A percentile compares a stretch with the other conserved stretches of the same genome.
Conservation (phyloP, 768 basidiomycete genomes). For the Rhizopogon vinicolor region DNA sequence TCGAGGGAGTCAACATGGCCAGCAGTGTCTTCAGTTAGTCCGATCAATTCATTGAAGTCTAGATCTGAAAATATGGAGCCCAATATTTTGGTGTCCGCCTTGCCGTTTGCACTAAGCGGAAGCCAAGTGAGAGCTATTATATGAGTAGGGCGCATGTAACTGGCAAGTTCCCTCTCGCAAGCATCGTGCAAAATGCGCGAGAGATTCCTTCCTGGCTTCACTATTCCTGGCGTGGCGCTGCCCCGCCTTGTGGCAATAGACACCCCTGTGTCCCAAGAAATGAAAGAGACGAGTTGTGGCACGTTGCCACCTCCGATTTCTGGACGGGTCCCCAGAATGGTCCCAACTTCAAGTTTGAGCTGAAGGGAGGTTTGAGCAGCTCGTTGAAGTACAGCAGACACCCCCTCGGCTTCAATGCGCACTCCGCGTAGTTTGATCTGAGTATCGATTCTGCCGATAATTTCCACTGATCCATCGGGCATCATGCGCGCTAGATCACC, state of each 20-base stretch:
- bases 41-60: conserved; percentile 16
- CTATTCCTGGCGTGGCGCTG: conserved; percentile 20
- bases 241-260: conserved; percentile 33
- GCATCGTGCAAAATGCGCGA: conserved; percentile 21
- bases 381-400: conserved; percentile 37
- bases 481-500: conserved; percentile 49
- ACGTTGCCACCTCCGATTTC: conserved; percentile 31
- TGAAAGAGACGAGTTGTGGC: conserved; percentile 39
- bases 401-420: conserved; percentile 49
- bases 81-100: conserved; percentile 27
- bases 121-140: conserved; percentile 45
- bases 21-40: conserved; percentile 1
- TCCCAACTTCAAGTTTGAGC: conserved; percentile 33
- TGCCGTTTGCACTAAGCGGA: conserved; percentile 38
- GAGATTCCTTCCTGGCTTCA: conserved; percentile 27
- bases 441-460: conserved; percentile 46
- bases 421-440: conserved; percentile 51
- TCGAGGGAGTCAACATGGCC: not conserved
- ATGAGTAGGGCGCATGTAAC: conserved; percentile 49
- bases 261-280: conserved; percentile 35
- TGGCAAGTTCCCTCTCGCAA: conserved; percentile 39
- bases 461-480: conserved; percentile 43
- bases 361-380: conserved; percentile 10
- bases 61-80: conserved; percentile 19
- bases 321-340: conserved; percentile 40